Evolutionary conservation across 73 alveolate genomes (phyloP), one percentile per base, ranked within the genome.

Genomic region (Breviolum minutum): DNA sequence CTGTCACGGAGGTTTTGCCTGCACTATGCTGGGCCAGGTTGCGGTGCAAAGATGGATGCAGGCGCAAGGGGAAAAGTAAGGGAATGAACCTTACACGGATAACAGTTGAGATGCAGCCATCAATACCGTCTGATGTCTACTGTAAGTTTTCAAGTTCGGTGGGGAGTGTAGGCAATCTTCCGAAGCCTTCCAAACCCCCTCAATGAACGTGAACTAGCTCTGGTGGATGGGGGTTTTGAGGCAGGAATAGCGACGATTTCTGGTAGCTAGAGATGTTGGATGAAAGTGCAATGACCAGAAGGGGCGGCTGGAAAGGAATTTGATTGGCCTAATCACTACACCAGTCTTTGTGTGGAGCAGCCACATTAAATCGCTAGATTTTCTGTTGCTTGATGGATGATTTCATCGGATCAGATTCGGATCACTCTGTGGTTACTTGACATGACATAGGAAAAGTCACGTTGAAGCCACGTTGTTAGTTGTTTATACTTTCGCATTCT

Each of bases 11-110:
- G 68, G 89, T 13, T 83, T 61, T 40, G 29, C 32, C 14, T 83
- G 69, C 92, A 54, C 92, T 54, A 17, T 83, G 74, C 74, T 61
- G 71, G 74, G 92, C 68, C 92, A 40, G 32, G 16, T 48, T 16
- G 74, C 32, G 19, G 20, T 61, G 26, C 74, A 54, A 61, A 32
- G 92, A 27, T 40, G 71, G 71, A 48, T 83, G 69, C 69, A 83
- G 92, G 74, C 48, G 63, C 24, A 26, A 22, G 87, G 61, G 87
- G 63, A 27, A 63, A 79, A 5, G 0, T 79, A 40, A 40, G 54
- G 54, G 54, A 40, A 40, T 40, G 54, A 40, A 40, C 54, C 54
- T 40, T 40, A 40, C 54, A 40, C 54, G 54, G 54, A 40, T 3
- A 40, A 3, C 5, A 40, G 54, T 27, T 40, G 87, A 79, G 64